Conservation (phyloP, 176 grass and related monocot genomes). For the Tillandsia leiboldiana region DNA sequence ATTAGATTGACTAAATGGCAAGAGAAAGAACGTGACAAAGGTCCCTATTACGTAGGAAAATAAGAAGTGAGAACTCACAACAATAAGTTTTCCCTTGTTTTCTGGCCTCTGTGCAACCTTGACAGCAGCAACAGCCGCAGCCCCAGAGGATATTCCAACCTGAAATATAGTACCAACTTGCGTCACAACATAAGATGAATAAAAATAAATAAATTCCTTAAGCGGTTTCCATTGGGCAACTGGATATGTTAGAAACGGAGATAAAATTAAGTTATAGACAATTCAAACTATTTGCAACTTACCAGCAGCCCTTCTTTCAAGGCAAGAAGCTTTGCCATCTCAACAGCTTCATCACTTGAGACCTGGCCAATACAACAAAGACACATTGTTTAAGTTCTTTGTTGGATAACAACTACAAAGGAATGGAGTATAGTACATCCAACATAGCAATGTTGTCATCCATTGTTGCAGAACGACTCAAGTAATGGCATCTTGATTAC, state of each 20-base stretch:
- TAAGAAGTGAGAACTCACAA: constrained; percentile 20
- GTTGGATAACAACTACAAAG: no score
- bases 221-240: neutral
- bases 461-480: no score
- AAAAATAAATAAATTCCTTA: no score
- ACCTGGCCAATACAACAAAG: constrained; percentile 17
- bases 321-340: constrained; percentile 53
- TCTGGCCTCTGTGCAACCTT: constrained; percentile 41
- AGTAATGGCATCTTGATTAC: no score
- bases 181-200: neutral
- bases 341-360: constrained; percentile 38
- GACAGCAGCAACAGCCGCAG: constrained; percentile 33
- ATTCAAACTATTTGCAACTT: neutral
- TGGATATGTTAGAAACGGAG: constrained; percentile 4
- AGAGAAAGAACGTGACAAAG: no score
- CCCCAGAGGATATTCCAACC: constrained; percentile 55
- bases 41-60: no score
- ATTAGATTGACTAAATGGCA: no score
- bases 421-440: no score
- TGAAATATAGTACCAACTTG: constrained; percentile 10
- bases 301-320: constrained; percentile 47
- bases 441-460: no score
- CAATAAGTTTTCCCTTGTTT: constrained; percentile 41
- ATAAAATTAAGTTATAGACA: neutral
- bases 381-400: neutral